A percentile compares a stretch with the other conserved stretches of the same genome.
These are phyloP conservation scores for Eustoma russellianum DNA, from an alignment of 257 asterid genomes.

Conservation along the genomic window DNA sequence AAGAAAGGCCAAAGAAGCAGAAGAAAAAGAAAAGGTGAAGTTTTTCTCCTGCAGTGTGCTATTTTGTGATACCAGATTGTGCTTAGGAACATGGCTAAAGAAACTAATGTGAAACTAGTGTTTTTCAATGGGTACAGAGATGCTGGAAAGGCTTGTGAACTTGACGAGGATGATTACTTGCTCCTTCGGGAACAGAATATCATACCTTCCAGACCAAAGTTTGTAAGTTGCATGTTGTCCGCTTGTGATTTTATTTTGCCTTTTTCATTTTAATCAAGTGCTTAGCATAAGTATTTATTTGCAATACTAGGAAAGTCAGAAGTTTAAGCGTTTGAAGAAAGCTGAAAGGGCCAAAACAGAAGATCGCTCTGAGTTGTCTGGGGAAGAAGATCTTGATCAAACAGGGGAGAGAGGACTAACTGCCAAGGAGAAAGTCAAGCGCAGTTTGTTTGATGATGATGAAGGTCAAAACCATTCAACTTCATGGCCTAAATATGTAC, in stretches of 20 bases:
- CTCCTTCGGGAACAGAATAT: constrained; percentile 91
- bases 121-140: constrained; percentile 49
- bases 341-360: constrained; percentile 68
- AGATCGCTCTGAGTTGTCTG: too few species aligned
- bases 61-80: not conserved
- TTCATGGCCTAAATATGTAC: not conserved
- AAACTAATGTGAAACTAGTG: not conserved
- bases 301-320: constrained; percentile 40
- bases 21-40: constrained; percentile 74
- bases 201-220: constrained; percentile 75
- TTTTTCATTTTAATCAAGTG: too few species aligned
- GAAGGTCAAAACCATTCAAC: constrained; percentile 42
- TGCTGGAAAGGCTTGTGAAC: constrained; percentile 50
- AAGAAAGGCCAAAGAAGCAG: constrained; percentile 66
- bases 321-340: constrained; percentile 81
- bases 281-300: constrained; percentile 1
- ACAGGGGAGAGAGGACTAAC: constrained; percentile 58
- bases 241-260: not conserved
- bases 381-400: constrained; percentile 50
- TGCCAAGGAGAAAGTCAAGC: constrained; percentile 79
- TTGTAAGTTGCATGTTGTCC: constrained; percentile 25
- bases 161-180: constrained; percentile 89
- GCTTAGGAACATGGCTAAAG: not conserved
- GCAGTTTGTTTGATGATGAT: constrained; percentile 73
- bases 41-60: not conserved